These are phyloP conservation scores for Zygoascus ofunaensis DNA, from an alignment of 805 yeast species.

Conservation along the genomic window DNA sequence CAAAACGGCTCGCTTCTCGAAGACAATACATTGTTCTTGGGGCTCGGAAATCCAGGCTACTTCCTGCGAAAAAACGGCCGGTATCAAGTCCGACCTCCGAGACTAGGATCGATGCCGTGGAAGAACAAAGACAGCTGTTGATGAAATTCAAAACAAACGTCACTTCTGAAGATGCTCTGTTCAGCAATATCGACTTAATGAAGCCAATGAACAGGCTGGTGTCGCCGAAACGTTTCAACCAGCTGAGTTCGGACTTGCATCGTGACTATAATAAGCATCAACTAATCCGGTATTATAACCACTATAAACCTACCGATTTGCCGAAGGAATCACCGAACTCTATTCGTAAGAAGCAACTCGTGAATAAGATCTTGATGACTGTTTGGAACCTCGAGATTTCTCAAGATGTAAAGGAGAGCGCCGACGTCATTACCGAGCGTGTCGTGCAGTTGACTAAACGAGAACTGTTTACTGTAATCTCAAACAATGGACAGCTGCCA, in stretches of 20 bases:
- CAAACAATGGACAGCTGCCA: conserved; percentile 33
- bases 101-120: conserved; percentile 12
- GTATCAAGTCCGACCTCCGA: neutral
- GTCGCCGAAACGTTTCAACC: conserved; percentile 18
- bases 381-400: conserved; percentile 31
- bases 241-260: conserved; percentile 18
- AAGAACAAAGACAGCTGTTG: conserved; percentile 15
- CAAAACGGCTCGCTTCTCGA: neutral
- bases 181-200: conserved; percentile 15
- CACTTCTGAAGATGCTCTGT: conserved; percentile 9
- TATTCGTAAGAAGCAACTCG: conserved; percentile 11
- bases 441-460: conserved; percentile 29
- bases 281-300: conserved; percentile 14
- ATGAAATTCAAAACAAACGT: conserved; percentile 11
- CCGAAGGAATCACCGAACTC: conserved; percentile 11
- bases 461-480: conserved; percentile 35
- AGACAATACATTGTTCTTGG: conserved; percentile 17
- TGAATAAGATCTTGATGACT: conserved; percentile 26
- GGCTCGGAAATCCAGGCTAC: conserved; percentile 14
- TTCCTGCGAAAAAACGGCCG: conserved; percentile 12
- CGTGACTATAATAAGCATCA: conserved; percentile 24
- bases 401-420: conserved; percentile 21
- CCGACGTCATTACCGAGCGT: conserved; percentile 30
- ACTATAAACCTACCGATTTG: neutral
- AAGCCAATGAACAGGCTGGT: conserved; percentile 13